A percentile compares a stretch with the other conserved stretches of the same genome.
Evolutionary conservation across 2,329 filamentous ascomycete genomes (phyloP).

Genomic region (Colletotrichum nymphaeae): DNA sequence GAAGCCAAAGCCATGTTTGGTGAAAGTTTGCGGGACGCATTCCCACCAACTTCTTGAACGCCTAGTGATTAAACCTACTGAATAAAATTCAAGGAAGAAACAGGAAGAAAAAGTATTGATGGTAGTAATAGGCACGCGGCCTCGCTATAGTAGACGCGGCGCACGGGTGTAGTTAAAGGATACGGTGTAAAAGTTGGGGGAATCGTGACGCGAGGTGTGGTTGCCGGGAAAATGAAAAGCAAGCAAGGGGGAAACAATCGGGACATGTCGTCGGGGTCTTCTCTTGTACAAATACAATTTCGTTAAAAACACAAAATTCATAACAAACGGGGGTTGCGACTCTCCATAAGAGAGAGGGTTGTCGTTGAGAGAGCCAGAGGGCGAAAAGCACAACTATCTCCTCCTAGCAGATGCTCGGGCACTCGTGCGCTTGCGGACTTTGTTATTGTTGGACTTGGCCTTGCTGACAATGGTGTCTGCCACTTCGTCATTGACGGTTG

Average conservation of each 20-base stretch:
- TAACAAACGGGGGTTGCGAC: neutral
- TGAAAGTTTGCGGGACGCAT: neutral
- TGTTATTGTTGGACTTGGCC: constrained; percentile 42
- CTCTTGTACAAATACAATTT: constrained; percentile 31
- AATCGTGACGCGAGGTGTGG: constrained; percentile 1
- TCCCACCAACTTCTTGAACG: neutral
- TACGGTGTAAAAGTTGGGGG: neutral
- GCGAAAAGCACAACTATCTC: constrained; percentile 38
- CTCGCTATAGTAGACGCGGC: constrained; percentile 16
- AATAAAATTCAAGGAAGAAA: constrained; percentile 1
- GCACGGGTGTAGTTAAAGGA: constrained; percentile 21
- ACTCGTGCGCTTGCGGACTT: constrained; percentile 47
- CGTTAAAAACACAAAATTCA: constrained; percentile 11
- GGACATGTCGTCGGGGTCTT: neutral
- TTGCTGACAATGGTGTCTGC: constrained; percentile 40
- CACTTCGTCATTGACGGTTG: constrained; percentile 35
- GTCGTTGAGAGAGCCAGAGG: neutral
- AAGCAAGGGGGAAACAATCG: neutral
- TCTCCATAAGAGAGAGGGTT: neutral
- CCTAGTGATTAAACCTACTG: constrained; percentile 4
- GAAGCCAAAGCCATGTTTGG: constrained; percentile 6
- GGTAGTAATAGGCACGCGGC: neutral
- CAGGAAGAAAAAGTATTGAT: neutral
- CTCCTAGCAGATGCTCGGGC: constrained; percentile 46
- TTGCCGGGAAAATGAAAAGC: neutral